Conservation (phyloP, 441 rosid species). For the Populus hybrid region DNA sequence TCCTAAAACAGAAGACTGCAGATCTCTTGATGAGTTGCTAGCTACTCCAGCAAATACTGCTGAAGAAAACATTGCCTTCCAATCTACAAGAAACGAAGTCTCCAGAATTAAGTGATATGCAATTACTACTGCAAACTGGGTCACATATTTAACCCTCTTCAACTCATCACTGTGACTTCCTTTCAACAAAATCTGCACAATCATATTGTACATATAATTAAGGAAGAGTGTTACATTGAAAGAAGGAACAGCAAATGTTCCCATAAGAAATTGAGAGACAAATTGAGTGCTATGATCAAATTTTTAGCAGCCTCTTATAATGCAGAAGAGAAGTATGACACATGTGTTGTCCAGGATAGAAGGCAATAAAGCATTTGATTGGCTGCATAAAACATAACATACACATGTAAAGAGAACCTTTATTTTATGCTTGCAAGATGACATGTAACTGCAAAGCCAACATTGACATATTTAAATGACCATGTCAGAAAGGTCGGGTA, state of each 20-base stretch:
- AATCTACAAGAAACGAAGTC: conserved; percentile 89
- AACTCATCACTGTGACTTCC: conserved; percentile 79
- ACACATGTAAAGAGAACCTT: background rate
- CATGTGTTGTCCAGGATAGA: background rate
- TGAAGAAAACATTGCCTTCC: conserved; percentile 78
- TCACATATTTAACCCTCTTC: conserved; percentile 81
- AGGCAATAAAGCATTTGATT: background rate
- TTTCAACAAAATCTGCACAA: conserved; percentile 82
- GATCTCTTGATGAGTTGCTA: conserved; percentile 23
- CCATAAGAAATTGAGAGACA: background rate
- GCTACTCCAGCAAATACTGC: conserved; percentile 40
- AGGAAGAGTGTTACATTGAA: background rate
- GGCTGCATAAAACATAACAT: background rate
- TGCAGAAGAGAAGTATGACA: background rate
- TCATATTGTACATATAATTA: conserved; percentile 8
- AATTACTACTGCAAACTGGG: conserved; percentile 61
- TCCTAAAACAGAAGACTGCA: conserved; percentile 29
- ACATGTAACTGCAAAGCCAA: background rate
- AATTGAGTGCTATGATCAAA: background rate
- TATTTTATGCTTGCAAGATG: background rate
- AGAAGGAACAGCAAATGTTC: background rate
- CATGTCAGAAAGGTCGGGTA: background rate
- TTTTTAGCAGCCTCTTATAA: background rate
- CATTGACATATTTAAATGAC: background rate
- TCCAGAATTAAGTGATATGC: conserved; percentile 91